Evolutionary conservation across 1,284 basidiomycete genomes (phyloP), one percentile per base, ranked within the genome.

Genomic region (Sparassis latifolia): DNA sequence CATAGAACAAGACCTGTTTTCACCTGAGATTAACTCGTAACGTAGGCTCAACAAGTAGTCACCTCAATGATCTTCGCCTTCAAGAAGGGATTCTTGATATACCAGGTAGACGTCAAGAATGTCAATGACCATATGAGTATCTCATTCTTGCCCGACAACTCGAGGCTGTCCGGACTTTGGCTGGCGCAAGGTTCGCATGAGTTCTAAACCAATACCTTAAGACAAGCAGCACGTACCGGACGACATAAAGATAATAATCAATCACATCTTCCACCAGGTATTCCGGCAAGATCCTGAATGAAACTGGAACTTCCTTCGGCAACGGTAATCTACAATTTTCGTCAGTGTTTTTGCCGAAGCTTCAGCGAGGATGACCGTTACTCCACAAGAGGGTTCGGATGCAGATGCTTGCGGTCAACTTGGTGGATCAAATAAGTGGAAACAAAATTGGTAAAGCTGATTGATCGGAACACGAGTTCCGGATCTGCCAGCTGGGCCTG

Each of bases 61-160:
- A 92, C 92, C 63, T 96, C 92, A 56, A 97, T 92, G 42, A 99
- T 86, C 70, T 99, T 97, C n/a, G 93, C 86, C 69, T 97, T 98
- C 59, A 99, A 69, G 77, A 97, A 98, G 0, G 97, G 97, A 59
- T 99, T 99, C 73, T 97, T 97, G 74, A 99, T 94, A 66, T 96
- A 98, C 82, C 89, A 92, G 0, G 91, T 92, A 4, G 93, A 97
- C 5, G 89, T 87, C 50, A 99, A 74, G 78, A 98, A 98, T 0
- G 91, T 93, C 57, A 98, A 76, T 38, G 86, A 81, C 69, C 98
- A 99, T 0, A 85, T 81, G 56, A 98, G 75, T n/a, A 99, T 73
- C 59, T 95, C 94, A 31, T 84, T 83, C 71, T 92, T 89, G 50
- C 92, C 91, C 0, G 88, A 76, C 43, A 90, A 68, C 54, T 91